These are phyloP conservation scores for Plasmopara muralis DNA, from an alignment of 352 stramenopile genomes.

Conservation along the genomic window DNA sequence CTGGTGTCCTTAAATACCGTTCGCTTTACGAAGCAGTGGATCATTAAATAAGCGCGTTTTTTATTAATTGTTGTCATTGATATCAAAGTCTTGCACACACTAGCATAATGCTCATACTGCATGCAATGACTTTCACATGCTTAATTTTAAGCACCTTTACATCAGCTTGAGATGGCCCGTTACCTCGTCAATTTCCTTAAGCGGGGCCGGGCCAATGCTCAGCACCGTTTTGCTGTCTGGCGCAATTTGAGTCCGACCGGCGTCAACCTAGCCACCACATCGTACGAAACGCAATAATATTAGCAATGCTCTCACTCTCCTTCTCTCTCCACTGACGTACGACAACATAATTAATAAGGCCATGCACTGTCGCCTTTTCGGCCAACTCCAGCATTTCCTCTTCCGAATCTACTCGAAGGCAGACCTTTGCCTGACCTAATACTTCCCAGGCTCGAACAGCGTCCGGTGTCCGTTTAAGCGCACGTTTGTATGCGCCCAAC, in stretches of 20 bases:
- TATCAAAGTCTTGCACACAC: constrained; percentile 3
- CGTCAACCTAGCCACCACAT: constrained; percentile 43
- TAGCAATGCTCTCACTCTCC: background rate
- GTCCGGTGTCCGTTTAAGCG: constrained; percentile 68
- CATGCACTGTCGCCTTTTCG: constrained; percentile 46
- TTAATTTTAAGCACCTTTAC: constrained; percentile 24
- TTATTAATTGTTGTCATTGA: constrained; percentile 8
- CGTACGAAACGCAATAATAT: constrained; percentile 2
- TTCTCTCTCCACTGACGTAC: constrained; percentile 24
- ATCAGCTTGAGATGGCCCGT: constrained; percentile 84
- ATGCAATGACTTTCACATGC: background rate
- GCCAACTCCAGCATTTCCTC: constrained; percentile 71
- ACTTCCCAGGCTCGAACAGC: constrained; percentile 72
- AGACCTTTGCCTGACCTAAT: constrained; percentile 82
- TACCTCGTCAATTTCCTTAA: constrained; percentile 62
- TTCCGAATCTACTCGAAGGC: constrained; percentile 81
- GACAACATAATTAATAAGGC: constrained; percentile 78
- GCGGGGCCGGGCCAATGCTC: constrained; percentile 64
- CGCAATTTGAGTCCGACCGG: constrained; percentile 80
- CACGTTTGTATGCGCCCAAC: constrained; percentile 92
- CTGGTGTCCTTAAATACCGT: constrained; percentile 34
- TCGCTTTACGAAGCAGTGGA: constrained; percentile 42
- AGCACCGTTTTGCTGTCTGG: constrained; percentile 81
- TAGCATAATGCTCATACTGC: background rate
- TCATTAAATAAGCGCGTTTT: constrained; percentile 20